phyloP scores from a whole-genome alignment of 164 flowering plant genomes.

The Malania oleifera region DNA sequence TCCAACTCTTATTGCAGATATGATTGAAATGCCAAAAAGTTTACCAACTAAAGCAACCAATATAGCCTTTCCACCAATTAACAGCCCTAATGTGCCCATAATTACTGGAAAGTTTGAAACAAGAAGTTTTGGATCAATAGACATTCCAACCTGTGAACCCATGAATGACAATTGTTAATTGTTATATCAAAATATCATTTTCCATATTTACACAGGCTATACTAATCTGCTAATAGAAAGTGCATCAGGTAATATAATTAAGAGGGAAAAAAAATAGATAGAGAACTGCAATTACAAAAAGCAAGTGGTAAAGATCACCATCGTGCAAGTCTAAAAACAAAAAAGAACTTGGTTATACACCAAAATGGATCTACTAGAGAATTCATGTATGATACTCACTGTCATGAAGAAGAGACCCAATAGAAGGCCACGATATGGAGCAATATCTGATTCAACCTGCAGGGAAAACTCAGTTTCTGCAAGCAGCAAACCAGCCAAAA shows the following conservation, averaged over 20 bases:
- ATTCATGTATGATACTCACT: constrained; percentile 32
- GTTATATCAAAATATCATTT: background rate
- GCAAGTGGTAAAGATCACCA: background rate
- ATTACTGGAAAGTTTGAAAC: constrained; percentile 84
- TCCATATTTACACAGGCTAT: background rate
- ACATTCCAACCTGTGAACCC: constrained; percentile 93
- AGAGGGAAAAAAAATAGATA: no score
- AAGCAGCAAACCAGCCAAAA: constrained; percentile 98
- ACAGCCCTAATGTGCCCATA: constrained; percentile 65
- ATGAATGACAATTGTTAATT: background rate
- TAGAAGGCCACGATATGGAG: constrained; percentile 99
- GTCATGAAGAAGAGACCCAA: constrained; percentile 99
- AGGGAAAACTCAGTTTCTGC: constrained; percentile 99
- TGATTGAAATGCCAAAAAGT: constrained; percentile 79
- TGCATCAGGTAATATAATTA: background rate
- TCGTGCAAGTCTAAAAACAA: background rate
- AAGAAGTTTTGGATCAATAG: constrained; percentile 96
- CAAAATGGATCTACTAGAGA: background rate
- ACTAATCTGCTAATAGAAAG: background rate
- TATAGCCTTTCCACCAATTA: constrained; percentile 79
- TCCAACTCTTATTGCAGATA: constrained; percentile 93
- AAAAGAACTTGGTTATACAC: background rate
- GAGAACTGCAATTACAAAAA: background rate
- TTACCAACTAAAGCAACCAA: constrained; percentile 80
- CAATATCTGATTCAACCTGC: constrained; percentile 99